Evolutionary conservation across 2,329 filamentous ascomycete species (phyloP).

Genomic region (Penicillium sclerotigenum): DNA sequence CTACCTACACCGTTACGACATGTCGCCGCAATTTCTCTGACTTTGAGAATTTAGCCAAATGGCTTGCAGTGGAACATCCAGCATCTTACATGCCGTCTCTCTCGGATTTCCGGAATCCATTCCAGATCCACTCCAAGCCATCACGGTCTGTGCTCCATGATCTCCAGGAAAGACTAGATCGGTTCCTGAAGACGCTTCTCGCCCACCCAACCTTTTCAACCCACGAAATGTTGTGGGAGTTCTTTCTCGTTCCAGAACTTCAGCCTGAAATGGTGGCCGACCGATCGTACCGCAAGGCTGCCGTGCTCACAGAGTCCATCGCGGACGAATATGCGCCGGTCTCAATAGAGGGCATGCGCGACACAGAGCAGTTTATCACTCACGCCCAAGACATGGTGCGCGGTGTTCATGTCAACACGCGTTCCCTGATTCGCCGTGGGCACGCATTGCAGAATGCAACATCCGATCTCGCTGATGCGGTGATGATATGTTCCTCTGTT

Average conservation of each 20-base stretch:
- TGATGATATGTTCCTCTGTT: constrained; percentile 43
- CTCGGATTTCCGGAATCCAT: constrained; percentile 75
- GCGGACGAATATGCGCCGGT: constrained; percentile 85
- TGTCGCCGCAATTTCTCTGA: constrained; percentile 83
- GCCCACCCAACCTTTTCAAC: constrained; percentile 88
- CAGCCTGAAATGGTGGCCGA: constrained; percentile 87
- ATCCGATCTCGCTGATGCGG: constrained; percentile 47
- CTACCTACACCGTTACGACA: constrained; percentile 84
- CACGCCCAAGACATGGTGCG: constrained; percentile 88
- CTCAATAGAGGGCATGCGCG: constrained; percentile 65
- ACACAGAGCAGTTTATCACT: constrained; percentile 89
- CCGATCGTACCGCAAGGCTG: constrained; percentile 80
- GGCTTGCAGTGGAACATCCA: constrained; percentile 83
- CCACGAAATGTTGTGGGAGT: constrained; percentile 98
- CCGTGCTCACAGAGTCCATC: constrained; percentile 76
- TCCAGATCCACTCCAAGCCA: constrained; percentile 88
- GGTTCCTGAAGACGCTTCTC: constrained; percentile 81
- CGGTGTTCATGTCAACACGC: constrained; percentile 76
- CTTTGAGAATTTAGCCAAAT: constrained; percentile 84
- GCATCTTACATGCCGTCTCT: constrained; percentile 90
- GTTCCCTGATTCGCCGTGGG: constrained; percentile 74
- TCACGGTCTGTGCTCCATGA: constrained; percentile 83
- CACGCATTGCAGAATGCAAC: constrained; percentile 67
- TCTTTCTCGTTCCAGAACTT: constrained; percentile 93
- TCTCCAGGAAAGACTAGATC: constrained; percentile 80